A percentile compares a stretch with the other conserved stretches of the same genome.
phyloP scores from a whole-genome alignment of 2,329 filamentous ascomycete species.

The Pseudopithomyces maydicus region DNA sequence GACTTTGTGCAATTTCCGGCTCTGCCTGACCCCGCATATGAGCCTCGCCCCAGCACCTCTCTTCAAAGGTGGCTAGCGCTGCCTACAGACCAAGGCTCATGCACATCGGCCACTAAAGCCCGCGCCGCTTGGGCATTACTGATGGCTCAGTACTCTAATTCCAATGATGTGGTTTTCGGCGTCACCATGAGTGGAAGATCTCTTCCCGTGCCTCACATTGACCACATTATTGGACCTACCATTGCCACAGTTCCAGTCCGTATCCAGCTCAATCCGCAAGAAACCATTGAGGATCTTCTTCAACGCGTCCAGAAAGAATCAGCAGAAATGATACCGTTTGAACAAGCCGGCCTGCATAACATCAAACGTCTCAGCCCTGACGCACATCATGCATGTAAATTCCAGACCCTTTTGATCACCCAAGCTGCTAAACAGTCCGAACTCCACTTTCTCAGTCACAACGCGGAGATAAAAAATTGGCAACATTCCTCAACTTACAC shows the following conservation, averaged over 20 bases:
- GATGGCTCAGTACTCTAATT: conserved; percentile 23
- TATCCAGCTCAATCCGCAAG: conserved; percentile 14
- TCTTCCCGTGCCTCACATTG: conserved; percentile 41
- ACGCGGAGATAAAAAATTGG: too few species aligned
- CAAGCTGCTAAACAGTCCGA: too few species aligned
- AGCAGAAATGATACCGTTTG: conserved; percentile 28
- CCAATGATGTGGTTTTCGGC: conserved; percentile 46
- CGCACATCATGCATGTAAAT: too few species aligned
- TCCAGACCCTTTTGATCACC: too few species aligned
- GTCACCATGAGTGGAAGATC: conserved; percentile 45
- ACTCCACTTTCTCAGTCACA: too few species aligned
- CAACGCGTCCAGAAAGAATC: conserved; percentile 17
- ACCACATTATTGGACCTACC: conserved; percentile 47
- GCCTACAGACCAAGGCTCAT: too few species aligned
- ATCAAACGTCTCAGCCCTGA: conserved; percentile 14
- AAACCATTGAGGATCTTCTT: conserved; percentile 17
- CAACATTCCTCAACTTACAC: too few species aligned
- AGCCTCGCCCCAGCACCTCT: too few species aligned
- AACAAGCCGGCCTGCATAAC: conserved; percentile 40
- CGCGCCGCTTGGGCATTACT: conserved; percentile 40
- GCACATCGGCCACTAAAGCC: conserved; percentile 17
- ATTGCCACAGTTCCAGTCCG: conserved; percentile 47
- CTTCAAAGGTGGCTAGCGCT: too few species aligned
- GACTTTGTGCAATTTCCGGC: conserved; percentile 26
- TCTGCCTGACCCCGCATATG: neutral